Base-by-base conservation (phyloP, 1,284 basidiomycete species). In the Puccinia hordei region DNA sequence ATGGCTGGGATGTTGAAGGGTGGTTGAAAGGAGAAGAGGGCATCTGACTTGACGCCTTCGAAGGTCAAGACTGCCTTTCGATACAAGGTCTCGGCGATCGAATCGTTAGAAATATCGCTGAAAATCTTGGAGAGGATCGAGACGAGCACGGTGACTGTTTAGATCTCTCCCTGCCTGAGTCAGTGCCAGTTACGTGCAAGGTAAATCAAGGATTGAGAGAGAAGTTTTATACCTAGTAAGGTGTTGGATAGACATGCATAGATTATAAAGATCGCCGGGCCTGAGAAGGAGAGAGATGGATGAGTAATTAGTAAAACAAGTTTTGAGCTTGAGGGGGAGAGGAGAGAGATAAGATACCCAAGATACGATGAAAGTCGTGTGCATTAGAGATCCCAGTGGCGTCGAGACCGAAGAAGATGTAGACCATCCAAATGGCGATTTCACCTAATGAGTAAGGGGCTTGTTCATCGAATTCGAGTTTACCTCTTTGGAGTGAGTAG, bases 231-330 rank as follows among this genome's bases (percentile, higher is more conserved):
- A 79, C 76, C 76, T 51, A 80, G 71, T n/a, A 80, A 51, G 2
- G 78, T 80, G 69, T 80, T 80, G 19, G 78, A 80, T 12, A 80
- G 78, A 65, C 78, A 80, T 46, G 78, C 78, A 73, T 80, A 80
- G 30, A 80, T 73, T 41, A 80, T 80, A 44, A 80, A 80, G n/a
- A 80, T 80, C 12, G 57, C 69, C 10, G 78, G 78, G 22, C 78
- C 78, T 80, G 22, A 3, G 24, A 35, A 22, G 2, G 22, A 19
- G 35, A 13, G 38, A 49, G 51, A 15, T 17, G 63, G 41, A n/a
- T 41, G 44, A 71, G 22, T 24, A 24, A n/a, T n/a, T n/a, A n/a
- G n/a, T n/a, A n/a, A n/a, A n/a, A n/a, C n/a, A n/a, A n/a, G n/a
- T n/a, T n/a, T n/a, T n/a, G n/a, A n/a, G n/a, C n/a, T n/a, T n/a